Conservation (phyloP, 768 basidiomycete species). For the Trametes punicea region DNA sequence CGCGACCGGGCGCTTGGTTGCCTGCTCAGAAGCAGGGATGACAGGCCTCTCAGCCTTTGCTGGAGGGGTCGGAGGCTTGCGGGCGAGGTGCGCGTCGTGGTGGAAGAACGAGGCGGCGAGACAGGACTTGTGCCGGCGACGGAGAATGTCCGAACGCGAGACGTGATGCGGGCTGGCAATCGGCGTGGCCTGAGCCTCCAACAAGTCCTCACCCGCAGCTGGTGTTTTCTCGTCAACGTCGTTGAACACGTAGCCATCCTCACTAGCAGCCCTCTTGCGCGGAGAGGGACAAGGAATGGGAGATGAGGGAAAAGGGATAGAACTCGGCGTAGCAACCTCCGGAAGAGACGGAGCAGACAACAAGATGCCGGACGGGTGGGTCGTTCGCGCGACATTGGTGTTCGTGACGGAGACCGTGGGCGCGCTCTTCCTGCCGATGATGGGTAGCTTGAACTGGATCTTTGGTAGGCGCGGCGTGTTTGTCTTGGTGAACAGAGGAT, state of each 20-base stretch:
- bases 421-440: slow-evolving; percentile 30
- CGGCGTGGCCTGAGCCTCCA: background rate
- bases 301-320: slow-evolving; percentile 38
- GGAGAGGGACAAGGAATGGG: slow-evolving; percentile 22
- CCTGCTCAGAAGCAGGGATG: background rate
- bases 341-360: background rate
- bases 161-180: background rate
- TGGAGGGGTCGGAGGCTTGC: background rate
- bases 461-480: slow-evolving; percentile 15
- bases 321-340: slow-evolving; percentile 7
- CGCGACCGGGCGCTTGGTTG: background rate
- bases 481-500: slow-evolving; percentile 5
- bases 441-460: slow-evolving; percentile 19
- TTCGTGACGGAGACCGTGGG: slow-evolving; percentile 38
- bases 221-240: slow-evolving; percentile 19
- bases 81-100: background rate
- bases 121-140: slow-evolving; percentile 34
- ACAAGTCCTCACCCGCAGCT: background rate
- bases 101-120: slow-evolving; percentile 26
- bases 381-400: slow-evolving; percentile 28
- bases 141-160: slow-evolving; percentile 26
- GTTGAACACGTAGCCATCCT: slow-evolving; percentile 11
- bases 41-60: background rate
- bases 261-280: slow-evolving; percentile 12
- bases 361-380: background rate